Evolutionary conservation across 2,329 filamentous ascomycete species (phyloP).

Genomic region (Pyrenophora teres): DNA sequence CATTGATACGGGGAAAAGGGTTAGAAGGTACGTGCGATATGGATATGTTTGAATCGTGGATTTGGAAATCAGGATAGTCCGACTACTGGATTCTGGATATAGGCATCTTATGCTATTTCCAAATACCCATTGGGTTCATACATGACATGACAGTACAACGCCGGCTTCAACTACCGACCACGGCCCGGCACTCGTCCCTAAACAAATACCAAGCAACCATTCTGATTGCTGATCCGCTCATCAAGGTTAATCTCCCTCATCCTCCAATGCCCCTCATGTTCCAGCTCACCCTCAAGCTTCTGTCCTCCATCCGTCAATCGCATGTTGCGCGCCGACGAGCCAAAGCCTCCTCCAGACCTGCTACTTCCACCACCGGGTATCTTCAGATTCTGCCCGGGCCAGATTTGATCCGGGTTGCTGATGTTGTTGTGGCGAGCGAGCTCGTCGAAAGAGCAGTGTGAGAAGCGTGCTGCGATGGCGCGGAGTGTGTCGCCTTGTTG

Average conservation of each 20-base stretch:
- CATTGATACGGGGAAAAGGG: too few relatives aligned
- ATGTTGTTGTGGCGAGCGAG: constrained; percentile 35
- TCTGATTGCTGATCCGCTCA: constrained; percentile 31
- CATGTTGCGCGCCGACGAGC: constrained; percentile 13
- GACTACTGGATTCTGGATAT: too few relatives aligned
- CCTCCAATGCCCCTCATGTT: constrained; percentile 24
- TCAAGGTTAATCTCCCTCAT: constrained; percentile 27
- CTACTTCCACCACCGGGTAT: constrained; percentile 25
- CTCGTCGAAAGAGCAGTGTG: constrained; percentile 33
- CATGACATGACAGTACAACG: too few relatives aligned
- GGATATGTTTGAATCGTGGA: too few relatives aligned
- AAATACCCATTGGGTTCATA: too few relatives aligned
- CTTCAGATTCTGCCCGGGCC: constrained; percentile 33
- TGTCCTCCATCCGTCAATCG: constrained; percentile 29
- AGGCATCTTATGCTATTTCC: too few relatives aligned
- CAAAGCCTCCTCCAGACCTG: not conserved
- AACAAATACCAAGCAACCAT: constrained; percentile 32
- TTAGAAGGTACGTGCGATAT: too few relatives aligned
- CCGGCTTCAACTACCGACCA: too few relatives aligned
- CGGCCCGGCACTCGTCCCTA: not conserved
- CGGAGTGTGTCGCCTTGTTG: constrained; percentile 36
- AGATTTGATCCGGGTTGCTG: constrained; percentile 34
- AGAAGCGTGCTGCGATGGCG: constrained; percentile 29
- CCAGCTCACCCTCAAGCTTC: constrained; percentile 28
- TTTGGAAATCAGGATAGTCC: too few relatives aligned